Percentiles rank a stretch among this genome's conserved stretches.
Conservation (phyloP, 371 early-diverging fungal genomes). For the Lichtheimia hyalospora region DNA sequence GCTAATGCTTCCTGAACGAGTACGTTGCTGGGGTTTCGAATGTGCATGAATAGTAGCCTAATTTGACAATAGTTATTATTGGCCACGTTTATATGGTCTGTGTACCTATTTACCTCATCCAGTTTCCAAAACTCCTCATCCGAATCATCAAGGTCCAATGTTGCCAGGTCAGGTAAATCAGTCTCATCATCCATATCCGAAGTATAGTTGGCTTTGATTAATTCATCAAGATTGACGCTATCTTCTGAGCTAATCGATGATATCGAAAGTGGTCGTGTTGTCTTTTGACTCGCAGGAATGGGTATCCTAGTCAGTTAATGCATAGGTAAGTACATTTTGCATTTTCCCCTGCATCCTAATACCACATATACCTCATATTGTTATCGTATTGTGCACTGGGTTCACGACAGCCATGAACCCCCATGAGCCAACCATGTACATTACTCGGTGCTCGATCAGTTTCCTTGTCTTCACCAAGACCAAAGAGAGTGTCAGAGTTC, state of each 20-base stretch:
- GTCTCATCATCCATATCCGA: constrained; percentile 45
- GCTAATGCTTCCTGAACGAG: constrained; percentile 40
- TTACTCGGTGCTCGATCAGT: background rate
- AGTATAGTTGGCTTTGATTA: constrained; percentile 43
- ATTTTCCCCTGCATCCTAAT: no score
- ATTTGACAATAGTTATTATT: background rate
- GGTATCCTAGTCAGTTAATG: no score
- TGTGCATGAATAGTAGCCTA: no score
- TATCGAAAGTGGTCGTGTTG: constrained; percentile 35
- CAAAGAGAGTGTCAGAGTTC: no score
- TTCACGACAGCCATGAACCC: constrained; percentile 17
- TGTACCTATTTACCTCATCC: constrained; percentile 30
- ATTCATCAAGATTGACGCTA: constrained; percentile 43
- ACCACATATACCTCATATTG: no score
- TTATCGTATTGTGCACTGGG: no score
- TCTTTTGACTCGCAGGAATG: no score
- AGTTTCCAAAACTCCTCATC: constrained; percentile 50
- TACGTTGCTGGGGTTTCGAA: constrained; percentile 1
- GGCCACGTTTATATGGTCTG: background rate
- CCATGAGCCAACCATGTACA: constrained; percentile 26
- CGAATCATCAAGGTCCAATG: constrained; percentile 45
- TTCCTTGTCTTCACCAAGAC: no score
- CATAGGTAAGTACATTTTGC: background rate
- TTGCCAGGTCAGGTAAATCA: constrained; percentile 32
- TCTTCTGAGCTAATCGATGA: constrained; percentile 45